Evolutionary conservation across 2,329 filamentous ascomycete species (phyloP).

Genomic region (Fusarium poae): DNA sequence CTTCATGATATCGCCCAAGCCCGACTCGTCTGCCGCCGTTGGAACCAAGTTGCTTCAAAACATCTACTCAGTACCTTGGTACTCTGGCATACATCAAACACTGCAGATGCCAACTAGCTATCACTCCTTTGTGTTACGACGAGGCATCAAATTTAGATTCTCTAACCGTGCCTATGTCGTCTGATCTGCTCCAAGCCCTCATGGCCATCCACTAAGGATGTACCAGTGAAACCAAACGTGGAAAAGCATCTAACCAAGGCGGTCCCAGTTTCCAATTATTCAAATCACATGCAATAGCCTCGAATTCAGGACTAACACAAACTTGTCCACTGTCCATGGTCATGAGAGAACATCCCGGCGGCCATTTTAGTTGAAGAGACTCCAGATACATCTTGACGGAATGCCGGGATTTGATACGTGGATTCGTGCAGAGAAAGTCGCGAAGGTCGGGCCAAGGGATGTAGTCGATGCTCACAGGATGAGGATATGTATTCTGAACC

Average conservation of each 20-base stretch:
- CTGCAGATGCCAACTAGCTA: no score
- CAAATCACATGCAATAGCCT: conserved; percentile 42
- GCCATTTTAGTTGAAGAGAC: conserved; percentile 42
- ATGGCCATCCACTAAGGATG: conserved; percentile 17
- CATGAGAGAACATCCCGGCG: conserved; percentile 35
- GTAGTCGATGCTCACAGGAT: conserved; percentile 46
- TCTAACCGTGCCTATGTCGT: no score
- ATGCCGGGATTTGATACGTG: conserved; percentile 37
- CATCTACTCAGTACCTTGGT: no score
- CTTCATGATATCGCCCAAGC: no score
- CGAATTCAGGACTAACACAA: conserved; percentile 43
- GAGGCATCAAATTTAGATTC: no score
- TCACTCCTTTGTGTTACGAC: no score
- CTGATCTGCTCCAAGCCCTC: no score
- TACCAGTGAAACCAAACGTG: conserved; percentile 35
- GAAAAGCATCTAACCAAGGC: conserved; percentile 45
- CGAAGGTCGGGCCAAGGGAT: conserved; percentile 47
- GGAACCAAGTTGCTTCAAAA: no score
- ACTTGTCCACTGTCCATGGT: conserved; percentile 25
- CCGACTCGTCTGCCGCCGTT: no score
- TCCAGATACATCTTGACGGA: conserved; percentile 44
- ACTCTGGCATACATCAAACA: no score
- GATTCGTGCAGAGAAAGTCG: conserved; percentile 42
- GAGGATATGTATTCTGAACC: conserved; percentile 42
- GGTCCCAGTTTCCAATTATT: conserved; percentile 42